Base-by-base conservation (phyloP, 2,329 filamentous ascomycete genomes). In the Aspergillus pseudoglaucus region DNA sequence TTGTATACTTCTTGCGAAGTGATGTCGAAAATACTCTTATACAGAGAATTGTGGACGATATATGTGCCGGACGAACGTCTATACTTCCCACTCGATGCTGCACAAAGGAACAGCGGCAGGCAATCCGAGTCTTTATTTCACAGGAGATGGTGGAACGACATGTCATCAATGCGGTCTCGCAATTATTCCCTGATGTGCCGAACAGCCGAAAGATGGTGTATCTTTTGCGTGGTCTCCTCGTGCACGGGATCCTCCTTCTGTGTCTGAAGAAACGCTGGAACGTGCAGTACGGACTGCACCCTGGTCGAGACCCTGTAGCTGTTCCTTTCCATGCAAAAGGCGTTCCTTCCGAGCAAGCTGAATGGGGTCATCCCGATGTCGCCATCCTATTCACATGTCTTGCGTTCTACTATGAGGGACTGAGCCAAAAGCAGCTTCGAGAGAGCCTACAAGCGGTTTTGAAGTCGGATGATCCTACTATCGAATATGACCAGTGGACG, bases 261-360 rank as follows among this genome's bases (percentile, higher is more conserved):
- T 77, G 73, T 2, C 58, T 86, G 0, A 77, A 78, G 44, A 87
- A 85, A 58, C 68, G 81, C 3, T 87, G 79, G 78, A 82, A 84
- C 23, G 84, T 89, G 0, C 73, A 81, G 39, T 90, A 84, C 42
- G 81, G 81, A 0, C 64, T 84, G 0, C 75, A 82, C 52, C 74
- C 77, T 0, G 41, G 51, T 0, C 72, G 85, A 18, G 57, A 61
- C 22, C 59, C 59, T 0, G 58, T 67, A 4, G 83, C 84, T 0
- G 85, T 88, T 0, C 85, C 85, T 0, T 88, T 77, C 43, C 73
- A 79, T 9, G 81, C 82, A 0, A 87, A 88, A 48, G 85, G 84
- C 2, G 70, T 75, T 0, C 84, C 85, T 0, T 77, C 76, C 0
- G 75, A 79, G 0, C 74, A 80, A 5, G 79, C 83, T 0, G 84